Percentiles rank a stretch among this genome's conserved stretches.
Evolutionary conservation across 192 early-diverging fungal species (phyloP).

Genomic region (Radiomyces spectabilis): DNA sequence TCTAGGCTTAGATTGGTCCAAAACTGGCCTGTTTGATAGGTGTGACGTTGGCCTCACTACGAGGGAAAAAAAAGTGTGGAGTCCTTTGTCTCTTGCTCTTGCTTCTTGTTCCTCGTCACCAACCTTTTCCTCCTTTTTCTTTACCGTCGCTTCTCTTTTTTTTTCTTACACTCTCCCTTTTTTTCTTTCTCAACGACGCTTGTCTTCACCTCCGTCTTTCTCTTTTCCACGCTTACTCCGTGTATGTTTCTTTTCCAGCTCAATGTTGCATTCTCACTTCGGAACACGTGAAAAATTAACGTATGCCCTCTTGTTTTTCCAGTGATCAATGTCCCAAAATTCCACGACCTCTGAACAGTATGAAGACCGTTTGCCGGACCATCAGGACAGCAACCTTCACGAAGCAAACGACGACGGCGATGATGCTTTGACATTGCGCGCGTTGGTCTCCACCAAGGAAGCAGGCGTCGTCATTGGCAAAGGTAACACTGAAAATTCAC

Average conservation of each 20-base stretch:
- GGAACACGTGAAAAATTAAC: too few species aligned
- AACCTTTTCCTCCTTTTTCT: not conserved
- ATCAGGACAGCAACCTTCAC: conserved; percentile 12
- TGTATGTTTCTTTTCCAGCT: not conserved
- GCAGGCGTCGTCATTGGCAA: conserved; percentile 73
- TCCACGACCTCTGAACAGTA: conserved; percentile 1
- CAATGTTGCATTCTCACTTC: too few species aligned
- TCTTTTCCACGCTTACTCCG: not conserved
- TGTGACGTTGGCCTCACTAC: too few species aligned
- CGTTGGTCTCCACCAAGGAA: conserved; percentile 88
- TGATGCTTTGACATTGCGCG: conserved; percentile 69
- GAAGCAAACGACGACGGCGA: conserved; percentile 41
- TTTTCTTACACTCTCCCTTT: not conserved
- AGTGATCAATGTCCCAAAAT: conserved; percentile 1
- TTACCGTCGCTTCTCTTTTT: not conserved
- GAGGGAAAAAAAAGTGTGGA: not conserved
- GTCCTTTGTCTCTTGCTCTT: conserved; percentile 1
- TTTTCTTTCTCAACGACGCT: not conserved
- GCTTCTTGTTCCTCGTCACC: not conserved
- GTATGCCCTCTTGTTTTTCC: not conserved
- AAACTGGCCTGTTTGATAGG: too few species aligned
- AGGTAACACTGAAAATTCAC: conserved; percentile 6
- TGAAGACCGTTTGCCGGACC: conserved; percentile 2
- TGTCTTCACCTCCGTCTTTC: not conserved
- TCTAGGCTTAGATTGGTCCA: too few species aligned